These are phyloP conservation scores for Phenoliferia sp. DNA, from an alignment of 1,284 basidiomycete species.

Conservation along the genomic window DNA sequence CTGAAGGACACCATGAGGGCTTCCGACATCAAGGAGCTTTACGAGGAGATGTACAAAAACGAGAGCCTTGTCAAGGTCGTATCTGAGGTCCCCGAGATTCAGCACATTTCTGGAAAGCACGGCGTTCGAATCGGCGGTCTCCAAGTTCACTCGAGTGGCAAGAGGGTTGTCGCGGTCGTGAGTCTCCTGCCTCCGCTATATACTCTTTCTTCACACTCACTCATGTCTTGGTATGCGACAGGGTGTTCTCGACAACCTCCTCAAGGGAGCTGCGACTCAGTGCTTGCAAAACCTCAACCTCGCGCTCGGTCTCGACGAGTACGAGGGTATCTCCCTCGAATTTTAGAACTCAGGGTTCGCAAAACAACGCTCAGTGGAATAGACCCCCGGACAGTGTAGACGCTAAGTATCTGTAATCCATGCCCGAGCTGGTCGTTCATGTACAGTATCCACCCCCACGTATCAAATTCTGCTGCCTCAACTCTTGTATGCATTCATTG, in stretches of 20 bases:
- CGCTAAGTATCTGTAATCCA: too few species aligned
- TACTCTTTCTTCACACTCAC: not conserved
- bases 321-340: conserved; percentile 28
- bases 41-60: conserved; percentile 67
- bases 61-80: conserved; percentile 68
- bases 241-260: conserved; percentile 89
- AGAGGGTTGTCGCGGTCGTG: conserved; percentile 85
- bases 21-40: conserved; percentile 66
- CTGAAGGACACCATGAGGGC: conserved; percentile 62
- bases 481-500: too few species aligned
- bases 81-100: conserved; percentile 68
- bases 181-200: conserved; percentile 40
- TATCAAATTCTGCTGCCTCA: too few species aligned
- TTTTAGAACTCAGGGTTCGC: conserved; percentile 23
- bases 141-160: conserved; percentile 83
- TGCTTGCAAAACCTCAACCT: conserved; percentile 96
- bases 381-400: too few species aligned
- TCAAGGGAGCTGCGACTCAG: conserved; percentile 97
- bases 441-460: too few species aligned
- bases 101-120: conserved; percentile 73
- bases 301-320: conserved; percentile 74
- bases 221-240: conserved; percentile 37
- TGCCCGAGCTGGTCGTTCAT: too few species aligned
- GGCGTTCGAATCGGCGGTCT: conserved; percentile 88
- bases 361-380: too few species aligned